Base-by-base conservation (phyloP, 192 early-diverging fungal genomes). In the Cladochytrium replicatum region DNA sequence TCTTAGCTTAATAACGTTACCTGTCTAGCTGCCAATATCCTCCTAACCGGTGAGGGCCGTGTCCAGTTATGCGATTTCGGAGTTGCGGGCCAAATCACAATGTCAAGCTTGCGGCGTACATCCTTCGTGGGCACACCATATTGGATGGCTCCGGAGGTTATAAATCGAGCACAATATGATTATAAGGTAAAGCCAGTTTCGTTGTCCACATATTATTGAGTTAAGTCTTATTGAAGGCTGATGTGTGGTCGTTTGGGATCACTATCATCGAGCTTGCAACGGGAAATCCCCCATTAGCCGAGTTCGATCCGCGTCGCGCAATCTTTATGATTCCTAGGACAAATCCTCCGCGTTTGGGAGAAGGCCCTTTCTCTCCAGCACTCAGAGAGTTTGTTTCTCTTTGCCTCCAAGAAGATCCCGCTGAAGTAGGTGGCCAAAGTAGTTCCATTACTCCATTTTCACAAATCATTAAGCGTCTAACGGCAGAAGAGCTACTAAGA, bases 181-280 rank as follows among this genome's bases (percentile, higher is more conserved):
- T 89, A 72, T 48, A 93, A 93, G 80, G 90, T 86, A 67, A 19
- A n/a, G n/a, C n/a, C n/a, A n/a, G n/a, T 22, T 55, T 15, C 6
- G n/a, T 59, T 32, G n/a, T n/a, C n/a, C n/a, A n/a, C n/a, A 19
- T 32, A 0, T 22, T 25, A 41, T 34, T 46, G 15, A 6, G 19
- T n/a, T 21, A 17, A 30, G 4, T 5, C 3, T 24, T n/a, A 4
- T 43, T 7, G 26, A 61, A 90, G 82, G 89, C 88, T n/a, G 96
- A 99, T 61, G 93, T 99, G 29, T 99, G 96, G 96, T 96, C 92
- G 0, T 72, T 99, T 24, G 96, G 96, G 3, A 97, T 99, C 57
- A 97, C 96, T 3, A 85, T 94, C 22, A 93, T 95, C 40, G 96
- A 99, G 55, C 82, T 99, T 48, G 87, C 89, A 6, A 93, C 85